Percentiles rank a stretch among this genome's conserved stretches.
Evolutionary conservation across 2,329 filamentous ascomycete genomes (phyloP).

Genomic region (Apiospora koreana): DNA sequence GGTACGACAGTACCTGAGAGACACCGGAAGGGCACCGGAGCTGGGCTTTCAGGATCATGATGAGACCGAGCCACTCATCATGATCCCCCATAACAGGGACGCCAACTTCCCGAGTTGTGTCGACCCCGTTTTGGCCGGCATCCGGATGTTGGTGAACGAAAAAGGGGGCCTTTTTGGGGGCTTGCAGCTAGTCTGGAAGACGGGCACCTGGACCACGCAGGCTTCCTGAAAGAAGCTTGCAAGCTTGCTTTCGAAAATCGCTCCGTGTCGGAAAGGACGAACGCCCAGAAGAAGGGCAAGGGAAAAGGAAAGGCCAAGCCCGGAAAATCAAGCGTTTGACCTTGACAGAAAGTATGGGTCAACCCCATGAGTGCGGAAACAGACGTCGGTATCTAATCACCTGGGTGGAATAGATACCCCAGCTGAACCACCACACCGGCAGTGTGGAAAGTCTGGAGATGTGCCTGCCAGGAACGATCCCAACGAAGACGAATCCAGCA

Average conservation of each 20-base stretch:
- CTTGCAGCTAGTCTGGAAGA: background rate
- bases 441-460: too few species aligned
- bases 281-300: background rate
- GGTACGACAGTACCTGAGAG: too few species aligned
- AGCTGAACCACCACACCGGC: too few species aligned
- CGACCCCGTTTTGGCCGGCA: background rate
- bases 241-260: background rate
- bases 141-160: background rate
- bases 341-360: background rate
- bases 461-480: too few species aligned
- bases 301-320: background rate
- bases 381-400: too few species aligned
- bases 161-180: background rate
- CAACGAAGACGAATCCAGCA: too few species aligned
- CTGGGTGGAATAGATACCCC: too few species aligned
- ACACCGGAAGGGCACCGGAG: background rate
- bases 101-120: background rate
- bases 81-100: background rate
- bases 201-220: background rate
- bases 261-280: background rate
- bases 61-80: background rate
- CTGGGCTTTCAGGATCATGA: background rate
- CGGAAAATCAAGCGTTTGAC: background rate
- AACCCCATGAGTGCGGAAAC: background rate
- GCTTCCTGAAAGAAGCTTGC: background rate